These are phyloP conservation scores for Citrullus amarus DNA, from an alignment of 306 rosid genomes.

Conservation along the genomic window DNA sequence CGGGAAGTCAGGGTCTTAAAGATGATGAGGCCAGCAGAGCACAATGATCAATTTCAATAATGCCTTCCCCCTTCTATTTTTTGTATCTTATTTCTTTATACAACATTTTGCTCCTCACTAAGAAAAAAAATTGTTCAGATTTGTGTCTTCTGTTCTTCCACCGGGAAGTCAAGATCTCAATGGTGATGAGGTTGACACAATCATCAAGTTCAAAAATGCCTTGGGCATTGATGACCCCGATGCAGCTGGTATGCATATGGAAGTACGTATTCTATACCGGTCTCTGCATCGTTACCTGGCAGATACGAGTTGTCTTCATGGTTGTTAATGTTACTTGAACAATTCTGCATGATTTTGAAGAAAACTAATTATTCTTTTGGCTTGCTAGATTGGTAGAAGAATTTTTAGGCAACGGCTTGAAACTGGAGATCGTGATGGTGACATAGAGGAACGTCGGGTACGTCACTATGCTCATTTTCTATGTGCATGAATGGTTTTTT, in stretches of 20 bases:
- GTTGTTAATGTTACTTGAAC: background rate
- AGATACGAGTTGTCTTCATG: slow-evolving; percentile 8
- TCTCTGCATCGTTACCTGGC: background rate
- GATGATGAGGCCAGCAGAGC: slow-evolving; percentile 52
- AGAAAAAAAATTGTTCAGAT: slow-evolving; percentile 26
- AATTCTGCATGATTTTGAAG: background rate
- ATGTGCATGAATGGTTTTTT: background rate
- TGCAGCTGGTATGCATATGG: slow-evolving; percentile 96
- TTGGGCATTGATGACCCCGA: slow-evolving; percentile 94
- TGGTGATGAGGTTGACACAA: slow-evolving; percentile 74
- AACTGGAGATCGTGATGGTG: slow-evolving; percentile 84
- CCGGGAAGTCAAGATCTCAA: slow-evolving; percentile 69
- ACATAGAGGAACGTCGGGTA: slow-evolving; percentile 89
- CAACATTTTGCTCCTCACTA: background rate
- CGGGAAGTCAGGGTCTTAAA: slow-evolving; percentile 54
- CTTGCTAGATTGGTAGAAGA: slow-evolving; percentile 70
- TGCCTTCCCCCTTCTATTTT: slow-evolving; percentile 18
- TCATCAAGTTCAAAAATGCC: slow-evolving; percentile 58
- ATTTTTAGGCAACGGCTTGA: slow-evolving; percentile 85
- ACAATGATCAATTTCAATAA: slow-evolving; percentile 51
- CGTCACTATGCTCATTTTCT: slow-evolving; percentile 18
- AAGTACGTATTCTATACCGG: slow-evolving; percentile 29
- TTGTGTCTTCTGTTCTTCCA: slow-evolving; percentile 71
- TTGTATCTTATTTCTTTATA: background rate
- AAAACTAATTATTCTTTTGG: slow-evolving; percentile 12